Conservation (phyloP, 208 protist species). For the Hexamita inflata region DNA sequence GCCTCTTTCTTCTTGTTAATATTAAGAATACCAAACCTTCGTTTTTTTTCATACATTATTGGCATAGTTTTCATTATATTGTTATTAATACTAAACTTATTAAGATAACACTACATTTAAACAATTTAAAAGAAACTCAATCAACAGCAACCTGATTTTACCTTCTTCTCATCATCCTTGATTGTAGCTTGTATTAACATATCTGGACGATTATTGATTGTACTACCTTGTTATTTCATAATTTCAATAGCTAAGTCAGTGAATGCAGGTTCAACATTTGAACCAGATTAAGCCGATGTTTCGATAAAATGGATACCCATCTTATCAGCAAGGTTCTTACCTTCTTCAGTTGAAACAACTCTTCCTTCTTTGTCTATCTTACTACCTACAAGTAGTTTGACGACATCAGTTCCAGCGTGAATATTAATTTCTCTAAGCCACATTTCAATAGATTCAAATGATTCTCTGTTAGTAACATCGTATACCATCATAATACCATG, state of each 20-base stretch:
- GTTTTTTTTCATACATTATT: too few relatives aligned
- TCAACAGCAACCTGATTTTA: too few relatives aligned
- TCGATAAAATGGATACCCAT: slow-evolving; percentile 92
- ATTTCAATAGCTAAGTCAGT: slow-evolving; percentile 75
- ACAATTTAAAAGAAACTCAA: too few relatives aligned
- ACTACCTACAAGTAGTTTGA: slow-evolving; percentile 51
- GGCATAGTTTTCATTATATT: too few relatives aligned
- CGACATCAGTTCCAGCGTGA: slow-evolving; percentile 42
- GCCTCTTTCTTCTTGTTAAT: too few relatives aligned
- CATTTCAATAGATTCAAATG: slow-evolving; percentile 60
- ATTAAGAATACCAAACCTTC: too few relatives aligned
- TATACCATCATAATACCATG: slow-evolving; percentile 56
- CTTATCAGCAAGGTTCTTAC: slow-evolving; percentile 64
- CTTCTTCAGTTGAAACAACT: slow-evolving; percentile 20
- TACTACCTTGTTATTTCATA: slow-evolving; percentile 54
- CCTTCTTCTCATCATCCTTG: too few relatives aligned
- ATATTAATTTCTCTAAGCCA: slow-evolving; percentile 82
- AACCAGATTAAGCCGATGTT: slow-evolving; percentile 88
- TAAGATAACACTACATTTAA: too few relatives aligned
- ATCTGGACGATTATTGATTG: too few relatives aligned
- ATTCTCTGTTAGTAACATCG: slow-evolving; percentile 50
- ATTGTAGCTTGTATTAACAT: too few relatives aligned
- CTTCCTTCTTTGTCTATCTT: slow-evolving; percentile 47
- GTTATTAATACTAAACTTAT: too few relatives aligned
- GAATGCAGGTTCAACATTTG: slow-evolving; percentile 96